A percentile compares a stretch with the other conserved stretches of the same genome.
These are phyloP conservation scores for Phytophthora rubi DNA, from an alignment of 352 stramenopile species.

Conservation along the genomic window DNA sequence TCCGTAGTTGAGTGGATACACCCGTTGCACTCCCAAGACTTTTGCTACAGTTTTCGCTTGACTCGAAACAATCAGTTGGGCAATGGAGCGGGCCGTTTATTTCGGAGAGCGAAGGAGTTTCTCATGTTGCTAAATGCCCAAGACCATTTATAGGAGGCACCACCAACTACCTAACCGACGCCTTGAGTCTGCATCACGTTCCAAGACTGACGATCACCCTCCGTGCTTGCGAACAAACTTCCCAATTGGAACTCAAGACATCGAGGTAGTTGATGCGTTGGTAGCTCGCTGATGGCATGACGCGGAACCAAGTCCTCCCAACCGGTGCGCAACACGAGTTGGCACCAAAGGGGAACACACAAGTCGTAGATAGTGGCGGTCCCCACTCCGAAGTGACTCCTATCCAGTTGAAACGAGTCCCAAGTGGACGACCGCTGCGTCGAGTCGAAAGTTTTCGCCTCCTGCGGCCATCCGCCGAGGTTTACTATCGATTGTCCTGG, in stretches of 20 bases:
- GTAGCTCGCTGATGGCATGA: conserved; percentile 1
- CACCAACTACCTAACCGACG: neutral
- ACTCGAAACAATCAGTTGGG: too few species aligned
- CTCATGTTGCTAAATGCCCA: neutral
- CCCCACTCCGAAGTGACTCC: neutral
- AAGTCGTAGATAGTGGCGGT: neutral
- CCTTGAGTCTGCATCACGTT: neutral
- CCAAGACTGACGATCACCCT: neutral
- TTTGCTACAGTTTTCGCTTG: too few species aligned
- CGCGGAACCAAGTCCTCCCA: conserved; percentile 2
- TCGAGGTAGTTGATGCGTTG: neutral
- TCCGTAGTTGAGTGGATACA: too few species aligned
- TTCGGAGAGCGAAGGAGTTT: neutral
- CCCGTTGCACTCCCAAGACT: too few species aligned
- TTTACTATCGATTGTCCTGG: conserved; percentile 13
- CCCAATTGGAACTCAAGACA: neutral
- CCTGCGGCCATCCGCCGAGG: neutral
- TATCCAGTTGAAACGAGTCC: neutral
- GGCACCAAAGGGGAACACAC: too few species aligned
- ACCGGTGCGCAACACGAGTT: neutral
- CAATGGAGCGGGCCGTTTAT: too few species aligned
- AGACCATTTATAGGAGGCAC: neutral
- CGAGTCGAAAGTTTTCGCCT: conserved; percentile 2
- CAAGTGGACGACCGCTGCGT: neutral
- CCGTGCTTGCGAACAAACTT: neutral